Base-by-base conservation (phyloP, 352 stramenopile genomes). In the Blastocystis sp. region DNA sequence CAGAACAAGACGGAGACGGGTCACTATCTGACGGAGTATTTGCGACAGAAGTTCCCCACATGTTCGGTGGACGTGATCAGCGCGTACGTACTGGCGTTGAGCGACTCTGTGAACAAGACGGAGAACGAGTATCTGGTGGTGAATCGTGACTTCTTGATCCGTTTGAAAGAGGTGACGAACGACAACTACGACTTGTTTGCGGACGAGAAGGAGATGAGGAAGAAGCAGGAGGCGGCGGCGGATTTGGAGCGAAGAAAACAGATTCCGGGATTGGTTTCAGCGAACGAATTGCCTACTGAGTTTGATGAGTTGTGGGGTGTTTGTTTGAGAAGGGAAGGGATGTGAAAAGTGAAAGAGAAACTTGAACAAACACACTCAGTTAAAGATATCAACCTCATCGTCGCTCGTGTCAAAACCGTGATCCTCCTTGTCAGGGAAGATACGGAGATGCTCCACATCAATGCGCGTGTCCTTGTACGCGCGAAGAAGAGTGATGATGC, bases 121-220 rank as follows among this genome's bases (percentile, higher is more conserved):
- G 95, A 95, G 35, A 98, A 98, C 93, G 97, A 99, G 91, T 92
- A 98, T 63, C 92, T 94, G 65, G 95, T 95, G 61, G 99, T 99
- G 93, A 99, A 99, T 93, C 95, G 97, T 90, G 97, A 99, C 92
- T 99, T 99, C 93, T 94, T 99, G 37, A 97, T 99, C 77, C 96
- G 98, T 90, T 93, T 99, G 77, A 99, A 96, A 80, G 92, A 92
- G 67, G 81, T 88, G n/a, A 91, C 89, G 35, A 69, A 94, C 76
- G 92, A 91, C 71, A 93, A 92, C 79, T 92, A 92, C 31, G 94
- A 95, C 70, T 90, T 92, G 31, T 90, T 82, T 24, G 91, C 92
- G 19, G 81, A 92, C 66, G 71, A 91, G 59, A 76, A 92, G 60
- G 71, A 91, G 62, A 59, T 92, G 51, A 91, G 93, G 51, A 90